Conservation (phyloP, 2,329 filamentous ascomycete species). For the Elsinoe perseae region DNA sequence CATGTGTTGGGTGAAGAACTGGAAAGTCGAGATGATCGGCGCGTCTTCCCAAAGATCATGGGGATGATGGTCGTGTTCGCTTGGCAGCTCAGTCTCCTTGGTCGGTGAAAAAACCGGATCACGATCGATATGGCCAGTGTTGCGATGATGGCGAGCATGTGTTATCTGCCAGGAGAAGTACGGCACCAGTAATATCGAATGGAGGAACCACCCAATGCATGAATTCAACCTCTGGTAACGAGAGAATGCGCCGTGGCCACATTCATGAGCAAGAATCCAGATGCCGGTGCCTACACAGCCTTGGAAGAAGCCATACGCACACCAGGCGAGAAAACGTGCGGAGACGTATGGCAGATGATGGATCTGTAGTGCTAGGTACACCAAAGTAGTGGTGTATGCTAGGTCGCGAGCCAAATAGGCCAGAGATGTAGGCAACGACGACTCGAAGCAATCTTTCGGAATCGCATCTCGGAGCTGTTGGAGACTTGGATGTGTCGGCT, state of each 20-base stretch:
- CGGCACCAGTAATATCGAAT: slow-evolving; percentile 59
- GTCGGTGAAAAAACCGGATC: slow-evolving; percentile 33
- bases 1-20: slow-evolving; percentile 24
- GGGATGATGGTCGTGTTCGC: slow-evolving; percentile 16
- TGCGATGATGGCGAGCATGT: slow-evolving; percentile 62
- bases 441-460: slow-evolving; percentile 92
- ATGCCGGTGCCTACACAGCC: slow-evolving; percentile 60
- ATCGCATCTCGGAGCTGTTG: slow-evolving; percentile 52
- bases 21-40: slow-evolving; percentile 21
- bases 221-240: slow-evolving; percentile 51
- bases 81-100: slow-evolving; percentile 17
- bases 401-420: slow-evolving; percentile 80
- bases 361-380: slow-evolving; percentile 81
- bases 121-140: slow-evolving; percentile 39
- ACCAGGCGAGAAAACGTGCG: slow-evolving; percentile 57
- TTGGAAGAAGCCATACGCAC: slow-evolving; percentile 55
- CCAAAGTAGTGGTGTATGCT: slow-evolving; percentile 61
- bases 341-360: slow-evolving; percentile 66
- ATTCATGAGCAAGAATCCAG: slow-evolving; percentile 66
- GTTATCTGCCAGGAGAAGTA: slow-evolving; percentile 68
- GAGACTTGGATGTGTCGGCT: neutral
- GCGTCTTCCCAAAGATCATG: slow-evolving; percentile 25
- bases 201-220: slow-evolving; percentile 54
- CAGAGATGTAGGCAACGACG: slow-evolving; percentile 67
- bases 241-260: slow-evolving; percentile 63